Base-by-base conservation (phyloP, 2,329 filamentous ascomycete genomes). In the Pseudogymnoascus sp. region DNA sequence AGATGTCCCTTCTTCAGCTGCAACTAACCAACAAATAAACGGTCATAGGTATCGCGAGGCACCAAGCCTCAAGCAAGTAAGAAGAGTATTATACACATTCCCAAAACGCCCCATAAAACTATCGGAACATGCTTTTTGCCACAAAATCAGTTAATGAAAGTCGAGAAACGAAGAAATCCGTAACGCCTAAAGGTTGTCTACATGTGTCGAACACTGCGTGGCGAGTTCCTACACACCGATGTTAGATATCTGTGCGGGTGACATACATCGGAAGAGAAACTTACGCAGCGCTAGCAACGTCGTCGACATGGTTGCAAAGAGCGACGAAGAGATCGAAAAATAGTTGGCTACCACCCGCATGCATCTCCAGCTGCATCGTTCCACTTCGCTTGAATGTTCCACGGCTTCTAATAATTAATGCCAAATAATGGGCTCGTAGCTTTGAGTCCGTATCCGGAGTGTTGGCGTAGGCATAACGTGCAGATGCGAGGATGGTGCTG, bases 321-420 rank as follows among this genome's bases (percentile, higher is more conserved):
- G 93, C 91, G 60, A 96, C 93, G 74, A 96, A 97, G 50, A 96
- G 81, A 73, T 96, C 93, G 73, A 96, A 97, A 79, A 96, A 96
- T 64, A 96, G 81, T 72, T 89, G 84, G 0, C 81, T 89, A 62
- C 91, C 91, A 28, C 93, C 93, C 66, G 86, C 85, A 75, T 89
- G 89, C 92, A 97, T 96, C 78, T 96, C 92, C 69, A 90, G 85
- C 77, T 96, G 93, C 92, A 96, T 96, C 3, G 92, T 96, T 62
- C 92, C 91, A 76, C 91, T 96, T 62, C 91, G 84, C 81, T 96
- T 96, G 78, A 97, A 96, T 2, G 91, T 96, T 72, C 85, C 84
- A 68, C 93, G 85, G 70, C 89, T 91, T 68, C 92, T 87, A 73
- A 96, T 96, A 76, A 96, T 96, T 72, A 96, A 85, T 16, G 93